These are phyloP conservation scores for Trichophaea hybrida DNA, from an alignment of 2,329 filamentous ascomycete species.

Conservation along the genomic window DNA sequence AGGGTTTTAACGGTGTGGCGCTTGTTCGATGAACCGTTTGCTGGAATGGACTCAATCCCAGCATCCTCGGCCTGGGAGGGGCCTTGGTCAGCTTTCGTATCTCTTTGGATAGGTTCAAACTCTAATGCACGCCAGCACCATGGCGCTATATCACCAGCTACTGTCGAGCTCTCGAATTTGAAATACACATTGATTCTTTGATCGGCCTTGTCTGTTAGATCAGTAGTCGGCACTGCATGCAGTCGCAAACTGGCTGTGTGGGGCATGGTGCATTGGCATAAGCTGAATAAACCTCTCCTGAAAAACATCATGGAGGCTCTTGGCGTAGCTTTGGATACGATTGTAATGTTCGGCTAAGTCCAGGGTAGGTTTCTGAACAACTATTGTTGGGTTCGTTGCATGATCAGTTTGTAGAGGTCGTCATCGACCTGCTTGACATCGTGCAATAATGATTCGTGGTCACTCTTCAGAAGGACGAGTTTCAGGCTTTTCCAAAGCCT, in stretches of 20 bases:
- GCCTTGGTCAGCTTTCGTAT: neutral
- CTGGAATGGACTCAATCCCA: neutral
- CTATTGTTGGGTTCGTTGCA: conserved; percentile 5
- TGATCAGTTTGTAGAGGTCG: conserved; percentile 9
- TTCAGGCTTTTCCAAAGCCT: conserved; percentile 1
- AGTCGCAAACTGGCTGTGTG: conserved; percentile 12
- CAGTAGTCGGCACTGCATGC: neutral
- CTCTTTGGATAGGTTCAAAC: conserved; percentile 8
- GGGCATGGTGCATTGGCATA: conserved; percentile 8
- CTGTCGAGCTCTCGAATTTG: conserved; percentile 1
- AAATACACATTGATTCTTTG: conserved; percentile 8
- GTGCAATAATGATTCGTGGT: conserved; percentile 7
- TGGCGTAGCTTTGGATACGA: conserved; percentile 9
- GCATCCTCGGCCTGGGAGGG: neutral
- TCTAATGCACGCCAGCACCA: conserved; percentile 9
- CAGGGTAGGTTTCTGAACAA: neutral
- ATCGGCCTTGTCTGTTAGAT: neutral
- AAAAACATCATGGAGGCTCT: conserved; percentile 11
- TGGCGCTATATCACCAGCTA: neutral
- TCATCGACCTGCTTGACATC: conserved; percentile 11
- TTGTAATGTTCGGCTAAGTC: conserved; percentile 9
- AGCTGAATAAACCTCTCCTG: conserved; percentile 9
- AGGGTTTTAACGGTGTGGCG: neutral
- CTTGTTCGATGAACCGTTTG: neutral
- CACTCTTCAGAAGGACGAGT: conserved; percentile 5